These are phyloP conservation scores for Colletotrichum truncatum DNA, from an alignment of 2,329 filamentous ascomycete genomes.

Conservation along the genomic window DNA sequence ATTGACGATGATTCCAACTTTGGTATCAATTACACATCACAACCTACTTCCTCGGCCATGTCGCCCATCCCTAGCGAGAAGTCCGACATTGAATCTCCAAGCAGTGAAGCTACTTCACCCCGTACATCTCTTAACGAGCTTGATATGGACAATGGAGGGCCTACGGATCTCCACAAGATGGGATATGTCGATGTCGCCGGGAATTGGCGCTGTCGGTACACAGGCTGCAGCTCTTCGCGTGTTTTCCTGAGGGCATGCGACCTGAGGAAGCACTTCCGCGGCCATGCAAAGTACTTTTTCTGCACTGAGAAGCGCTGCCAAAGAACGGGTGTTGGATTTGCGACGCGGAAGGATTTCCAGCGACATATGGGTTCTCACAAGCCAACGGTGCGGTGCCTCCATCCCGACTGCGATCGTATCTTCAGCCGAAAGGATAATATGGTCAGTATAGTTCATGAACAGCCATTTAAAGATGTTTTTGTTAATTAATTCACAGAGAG, in stretches of 20 bases:
- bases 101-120: neutral
- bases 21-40: neutral
- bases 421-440: conserved; percentile 27
- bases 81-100: neutral
- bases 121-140: neutral
- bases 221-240: conserved; percentile 18
- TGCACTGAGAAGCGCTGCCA: conserved; percentile 25
- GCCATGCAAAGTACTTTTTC: conserved; percentile 25
- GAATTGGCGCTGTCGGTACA: conserved; percentile 24
- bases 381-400: conserved; percentile 15
- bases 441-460: neutral
- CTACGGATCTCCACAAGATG: conserved; percentile 12
- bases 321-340: conserved; percentile 17
- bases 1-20: neutral
- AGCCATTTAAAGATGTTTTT: neutral
- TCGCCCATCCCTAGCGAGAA: conserved; percentile 3
- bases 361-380: conserved; percentile 27
- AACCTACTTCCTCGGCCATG: neutral
- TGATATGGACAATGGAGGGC: conserved; percentile 3
- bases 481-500: neutral
- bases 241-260: conserved; percentile 22
- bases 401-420: conserved; percentile 20
- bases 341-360: conserved; percentile 23
- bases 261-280: conserved; percentile 21
- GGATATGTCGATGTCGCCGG: conserved; percentile 23